Evolutionary conservation across 2,329 filamentous ascomycete genomes (phyloP).

Genomic region (Calycina marina): DNA sequence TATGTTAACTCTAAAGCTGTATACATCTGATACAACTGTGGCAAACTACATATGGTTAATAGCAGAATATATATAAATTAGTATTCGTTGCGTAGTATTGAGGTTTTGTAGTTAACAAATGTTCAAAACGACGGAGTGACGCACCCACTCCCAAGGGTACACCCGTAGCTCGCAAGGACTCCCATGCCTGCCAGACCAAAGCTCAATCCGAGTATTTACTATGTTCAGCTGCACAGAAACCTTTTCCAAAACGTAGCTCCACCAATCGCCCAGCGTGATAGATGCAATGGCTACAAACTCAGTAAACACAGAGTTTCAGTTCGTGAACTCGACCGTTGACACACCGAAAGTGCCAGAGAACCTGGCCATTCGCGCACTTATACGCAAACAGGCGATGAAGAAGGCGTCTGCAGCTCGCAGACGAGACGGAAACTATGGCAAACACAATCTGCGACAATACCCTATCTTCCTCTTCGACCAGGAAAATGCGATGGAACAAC

Average conservation of each 20-base stretch:
- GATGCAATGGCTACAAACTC: constrained; percentile 4
- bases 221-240: background rate
- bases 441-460: constrained; percentile 21
- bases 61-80: no score
- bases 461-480: constrained; percentile 14
- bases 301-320: constrained; percentile 12
- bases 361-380: constrained; percentile 15
- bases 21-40: no score
- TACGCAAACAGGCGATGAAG: constrained; percentile 27
- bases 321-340: constrained; percentile 17
- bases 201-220: no score
- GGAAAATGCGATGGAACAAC: constrained; percentile 1
- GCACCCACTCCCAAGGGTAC: no score
- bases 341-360: constrained; percentile 12
- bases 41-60: no score
- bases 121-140: no score
- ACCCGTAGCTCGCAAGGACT: no score
- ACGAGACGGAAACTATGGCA: constrained; percentile 21
- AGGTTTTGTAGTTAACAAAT: no score
- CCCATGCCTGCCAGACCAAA: no score
- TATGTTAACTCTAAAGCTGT: no score
- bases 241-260: background rate
- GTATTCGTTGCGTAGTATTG: no score
- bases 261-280: background rate
- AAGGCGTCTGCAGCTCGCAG: constrained; percentile 22